Percentiles rank a stretch among this genome's conserved stretches.
Evolutionary conservation across 1,139 yeast species (phyloP).

Genomic region (Diutina sp.): DNA sequence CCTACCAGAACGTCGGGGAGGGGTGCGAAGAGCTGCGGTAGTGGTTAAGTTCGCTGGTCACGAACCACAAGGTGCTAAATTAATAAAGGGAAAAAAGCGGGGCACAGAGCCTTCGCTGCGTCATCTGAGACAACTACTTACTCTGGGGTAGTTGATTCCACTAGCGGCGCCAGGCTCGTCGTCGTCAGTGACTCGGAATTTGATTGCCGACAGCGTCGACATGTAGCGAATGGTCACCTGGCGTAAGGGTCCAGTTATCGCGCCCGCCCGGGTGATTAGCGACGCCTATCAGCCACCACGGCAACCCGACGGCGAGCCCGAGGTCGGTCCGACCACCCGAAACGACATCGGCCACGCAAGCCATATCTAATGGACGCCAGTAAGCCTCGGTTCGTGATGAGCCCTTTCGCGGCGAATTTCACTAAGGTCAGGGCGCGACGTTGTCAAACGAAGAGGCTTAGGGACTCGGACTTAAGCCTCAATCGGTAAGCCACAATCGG

Average conservation of each 20-base stretch:
- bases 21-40: neutral
- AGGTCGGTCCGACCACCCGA: no score
- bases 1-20: neutral
- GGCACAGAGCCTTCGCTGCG: neutral
- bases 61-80: neutral
- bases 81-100: neutral
- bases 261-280: no score
- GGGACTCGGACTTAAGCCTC: neutral
- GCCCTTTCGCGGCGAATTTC: neutral
- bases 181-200: neutral
- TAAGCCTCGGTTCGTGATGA: neutral
- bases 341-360: no score
- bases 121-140: neutral
- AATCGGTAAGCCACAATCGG: neutral
- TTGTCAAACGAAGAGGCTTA: neutral
- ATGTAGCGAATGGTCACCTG: no score
- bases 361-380: no score
- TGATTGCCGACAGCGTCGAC: neutral
- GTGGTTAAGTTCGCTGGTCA: neutral
- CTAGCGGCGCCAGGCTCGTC: neutral
- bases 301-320: no score
- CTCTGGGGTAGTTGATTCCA: neutral
- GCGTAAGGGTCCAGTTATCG: no score
- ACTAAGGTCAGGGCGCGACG: neutral
- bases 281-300: no score